Conservation (phyloP, 2,329 filamentous ascomycete genomes). For the Xylaria sp. region DNA sequence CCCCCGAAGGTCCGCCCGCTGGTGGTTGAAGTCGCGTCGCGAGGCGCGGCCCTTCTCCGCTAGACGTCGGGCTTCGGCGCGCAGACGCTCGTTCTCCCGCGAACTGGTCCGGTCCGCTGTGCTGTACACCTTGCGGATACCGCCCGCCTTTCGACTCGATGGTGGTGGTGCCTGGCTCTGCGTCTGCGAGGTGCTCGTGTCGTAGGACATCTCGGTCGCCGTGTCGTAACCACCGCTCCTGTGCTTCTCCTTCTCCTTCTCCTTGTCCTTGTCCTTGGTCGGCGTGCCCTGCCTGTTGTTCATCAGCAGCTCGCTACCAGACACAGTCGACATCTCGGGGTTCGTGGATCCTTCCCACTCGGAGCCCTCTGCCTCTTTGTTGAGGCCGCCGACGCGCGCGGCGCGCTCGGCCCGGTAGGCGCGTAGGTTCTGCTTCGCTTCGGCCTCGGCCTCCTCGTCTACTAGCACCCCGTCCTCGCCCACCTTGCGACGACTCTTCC, state of each 20-base stretch:
- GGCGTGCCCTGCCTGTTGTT: conserved; percentile 66
- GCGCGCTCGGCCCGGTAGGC: conserved; percentile 88
- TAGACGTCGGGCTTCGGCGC: conserved; percentile 65
- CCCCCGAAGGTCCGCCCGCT: conserved; percentile 61
- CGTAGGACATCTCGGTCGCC: conserved; percentile 20
- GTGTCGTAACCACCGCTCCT: conserved; percentile 7
- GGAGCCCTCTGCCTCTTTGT: conserved; percentile 81
- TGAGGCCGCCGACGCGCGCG: conserved; percentile 88
- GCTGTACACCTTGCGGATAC: conserved; percentile 71
- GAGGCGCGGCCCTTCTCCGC: conserved; percentile 62
- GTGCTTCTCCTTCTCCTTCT: not conserved
- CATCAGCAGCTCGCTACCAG: conserved; percentile 68
- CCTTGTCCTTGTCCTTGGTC: conserved; percentile 24
- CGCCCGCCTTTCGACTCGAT: conserved; percentile 48
- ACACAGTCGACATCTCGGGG: conserved; percentile 73
- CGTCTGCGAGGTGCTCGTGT: conserved; percentile 11
- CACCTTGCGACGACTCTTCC: conserved; percentile 54
- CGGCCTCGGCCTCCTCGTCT: conserved; percentile 71
- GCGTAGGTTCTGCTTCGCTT: conserved; percentile 75
- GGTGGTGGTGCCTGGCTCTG: not conserved
- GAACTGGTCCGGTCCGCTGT: conserved; percentile 63
- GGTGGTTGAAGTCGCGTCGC: conserved; percentile 65
- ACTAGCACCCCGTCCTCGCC: conserved; percentile 70
- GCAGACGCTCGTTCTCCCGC: conserved; percentile 64
- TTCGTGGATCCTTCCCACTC: conserved; percentile 79